Evolutionary conservation across 306 rosid genomes (phyloP).

Genomic region (Prunus armeniaca): DNA sequence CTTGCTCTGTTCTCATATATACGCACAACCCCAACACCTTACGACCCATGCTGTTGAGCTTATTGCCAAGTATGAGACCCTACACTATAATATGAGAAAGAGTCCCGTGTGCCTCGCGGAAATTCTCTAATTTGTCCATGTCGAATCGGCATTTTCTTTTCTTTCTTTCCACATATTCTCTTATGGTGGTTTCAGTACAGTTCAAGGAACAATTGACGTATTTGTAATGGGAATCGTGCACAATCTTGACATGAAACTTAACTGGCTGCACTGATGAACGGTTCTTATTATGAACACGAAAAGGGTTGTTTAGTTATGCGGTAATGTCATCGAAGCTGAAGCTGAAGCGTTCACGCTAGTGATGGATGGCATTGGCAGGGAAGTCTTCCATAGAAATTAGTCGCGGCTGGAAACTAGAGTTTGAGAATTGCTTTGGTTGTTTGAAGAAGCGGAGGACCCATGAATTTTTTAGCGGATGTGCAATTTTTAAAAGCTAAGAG

Average conservation of each 20-base stretch:
- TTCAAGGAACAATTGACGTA: not conserved
- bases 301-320: not conserved
- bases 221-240: not conserved
- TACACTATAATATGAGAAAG: not conserved
- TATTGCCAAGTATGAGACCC: not conserved
- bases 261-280: not conserved
- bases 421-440: no score
- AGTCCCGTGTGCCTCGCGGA: not conserved
- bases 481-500: no score
- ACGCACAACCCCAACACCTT: not conserved
- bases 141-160: not conserved
- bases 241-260: not conserved
- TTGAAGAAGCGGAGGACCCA: no score
- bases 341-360: not conserved
- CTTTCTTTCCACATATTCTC: not conserved
- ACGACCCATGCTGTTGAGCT: not conserved
- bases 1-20: not conserved
- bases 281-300: not conserved
- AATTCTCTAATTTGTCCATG: not conserved
- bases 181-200: not conserved
- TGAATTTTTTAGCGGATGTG: no score
- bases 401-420: no score
- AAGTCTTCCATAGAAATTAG: no score
- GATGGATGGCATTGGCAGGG: no score
- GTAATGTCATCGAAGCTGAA: not conserved